phyloP scores from a whole-genome alignment of 805 yeast species.

The Starmera caribaea region DNA sequence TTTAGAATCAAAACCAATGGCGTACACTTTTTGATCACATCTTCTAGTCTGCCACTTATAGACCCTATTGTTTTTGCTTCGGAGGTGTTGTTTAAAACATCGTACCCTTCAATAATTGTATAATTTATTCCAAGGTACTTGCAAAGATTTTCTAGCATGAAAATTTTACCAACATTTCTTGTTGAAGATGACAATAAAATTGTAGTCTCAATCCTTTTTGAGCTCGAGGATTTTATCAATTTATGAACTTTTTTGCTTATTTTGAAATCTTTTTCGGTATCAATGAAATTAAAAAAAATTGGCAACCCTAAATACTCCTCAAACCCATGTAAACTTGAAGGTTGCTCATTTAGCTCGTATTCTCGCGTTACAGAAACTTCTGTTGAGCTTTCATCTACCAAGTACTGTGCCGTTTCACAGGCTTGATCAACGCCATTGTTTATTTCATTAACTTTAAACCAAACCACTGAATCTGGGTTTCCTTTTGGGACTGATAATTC shows the following conservation, averaged over 20 bases:
- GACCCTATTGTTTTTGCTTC: constrained; percentile 74
- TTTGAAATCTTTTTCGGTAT: constrained; percentile 24
- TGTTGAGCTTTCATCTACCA: constrained; percentile 49
- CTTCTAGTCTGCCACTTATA: constrained; percentile 67
- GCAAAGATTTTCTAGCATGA: constrained; percentile 46
- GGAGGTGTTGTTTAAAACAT: constrained; percentile 55
- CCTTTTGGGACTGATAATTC: constrained; percentile 45
- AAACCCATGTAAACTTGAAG: constrained; percentile 11
- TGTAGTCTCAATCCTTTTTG: constrained; percentile 43
- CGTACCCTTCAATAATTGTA: constrained; percentile 61
- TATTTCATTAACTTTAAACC: constrained; percentile 65
- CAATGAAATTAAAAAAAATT: constrained; percentile 26
- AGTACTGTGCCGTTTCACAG: constrained; percentile 39
- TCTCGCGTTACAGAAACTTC: constrained; percentile 41
- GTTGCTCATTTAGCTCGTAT: constrained; percentile 29
- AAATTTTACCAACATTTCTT: constrained; percentile 73
- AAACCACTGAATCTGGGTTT: constrained; percentile 63
- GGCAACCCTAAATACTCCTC: constrained; percentile 36
- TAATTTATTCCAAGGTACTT: constrained; percentile 55
- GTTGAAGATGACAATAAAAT: constrained; percentile 58
- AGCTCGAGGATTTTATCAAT: constrained; percentile 41
- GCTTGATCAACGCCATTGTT: constrained; percentile 22
- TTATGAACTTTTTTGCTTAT: constrained; percentile 43
- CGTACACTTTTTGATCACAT: constrained; percentile 37
- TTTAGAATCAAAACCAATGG: constrained; percentile 46